A percentile compares a stretch with the other conserved stretches of the same genome.
These are phyloP conservation scores for Aspergillus tamarii DNA, from an alignment of 2,329 filamentous ascomycete species.

Conservation along the genomic window DNA sequence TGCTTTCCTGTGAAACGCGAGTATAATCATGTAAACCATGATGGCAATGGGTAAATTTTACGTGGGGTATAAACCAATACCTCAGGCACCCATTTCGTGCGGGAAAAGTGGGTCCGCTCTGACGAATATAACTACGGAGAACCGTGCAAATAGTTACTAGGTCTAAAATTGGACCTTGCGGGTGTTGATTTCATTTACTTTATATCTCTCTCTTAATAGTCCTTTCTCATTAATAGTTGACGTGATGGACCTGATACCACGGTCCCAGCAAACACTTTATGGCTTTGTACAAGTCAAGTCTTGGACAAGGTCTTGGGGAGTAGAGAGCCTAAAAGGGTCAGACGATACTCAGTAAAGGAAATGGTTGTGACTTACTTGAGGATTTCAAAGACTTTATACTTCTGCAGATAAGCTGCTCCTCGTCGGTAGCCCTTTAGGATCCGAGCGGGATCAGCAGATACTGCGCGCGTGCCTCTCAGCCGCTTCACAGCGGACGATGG, in stretches of 20 bases:
- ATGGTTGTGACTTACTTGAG: conserved; percentile 60
- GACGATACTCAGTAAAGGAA: neutral
- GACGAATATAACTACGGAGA: neutral
- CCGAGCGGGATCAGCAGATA: conserved; percentile 52
- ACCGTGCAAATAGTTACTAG: no score
- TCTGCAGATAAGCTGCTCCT: conserved; percentile 67
- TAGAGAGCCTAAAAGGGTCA: conserved; percentile 15
- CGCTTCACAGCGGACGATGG: conserved; percentile 67
- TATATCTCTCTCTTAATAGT: neutral
- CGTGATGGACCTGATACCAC: no score
- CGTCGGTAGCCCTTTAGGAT: conserved; percentile 75
- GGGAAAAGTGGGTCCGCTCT: conserved; percentile 6
- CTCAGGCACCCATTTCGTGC: conserved; percentile 22
- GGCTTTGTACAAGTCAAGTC: neutral
- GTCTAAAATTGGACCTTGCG: neutral
- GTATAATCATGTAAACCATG: conserved; percentile 4
- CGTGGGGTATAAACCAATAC: conserved; percentile 24
- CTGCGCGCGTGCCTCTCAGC: conserved; percentile 53
- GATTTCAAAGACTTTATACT: conserved; percentile 77
- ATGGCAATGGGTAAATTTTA: conserved; percentile 19
- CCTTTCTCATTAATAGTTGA: neutral
- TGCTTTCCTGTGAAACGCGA: neutral
- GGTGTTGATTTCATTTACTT: neutral
- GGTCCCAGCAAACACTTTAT: neutral
- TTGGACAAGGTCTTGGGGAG: neutral